These are phyloP conservation scores for Alternaria dauci DNA, from an alignment of 2,329 filamentous ascomycete species.

Conservation along the genomic window DNA sequence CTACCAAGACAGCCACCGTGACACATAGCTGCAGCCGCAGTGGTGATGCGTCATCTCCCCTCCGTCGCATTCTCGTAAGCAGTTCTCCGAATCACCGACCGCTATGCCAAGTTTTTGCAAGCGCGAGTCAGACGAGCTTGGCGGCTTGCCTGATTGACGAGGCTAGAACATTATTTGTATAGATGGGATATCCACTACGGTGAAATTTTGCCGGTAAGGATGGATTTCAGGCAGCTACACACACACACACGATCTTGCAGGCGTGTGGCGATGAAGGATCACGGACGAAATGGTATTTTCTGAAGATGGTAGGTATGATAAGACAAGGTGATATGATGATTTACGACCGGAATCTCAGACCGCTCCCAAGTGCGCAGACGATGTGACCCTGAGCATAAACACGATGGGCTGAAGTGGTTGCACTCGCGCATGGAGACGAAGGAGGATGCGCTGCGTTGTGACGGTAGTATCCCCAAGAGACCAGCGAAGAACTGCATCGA, in stretches of 20 bases:
- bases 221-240: neutral
- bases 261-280: neutral
- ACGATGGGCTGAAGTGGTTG: neutral
- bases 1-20: constrained; percentile 1
- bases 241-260: neutral
- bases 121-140: neutral
- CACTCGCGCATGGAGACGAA: neutral
- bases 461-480: neutral
- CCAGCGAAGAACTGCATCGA: neutral
- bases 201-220: neutral
- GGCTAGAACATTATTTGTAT: neutral
- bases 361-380: neutral
- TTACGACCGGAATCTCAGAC: neutral
- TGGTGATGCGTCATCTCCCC: neutral
- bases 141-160: neutral
- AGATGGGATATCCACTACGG: neutral
- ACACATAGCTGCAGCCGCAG: neutral
- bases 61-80: constrained; percentile 9
- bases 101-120: constrained; percentile 2
- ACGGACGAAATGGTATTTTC: neutral
- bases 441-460: neutral
- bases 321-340: neutral
- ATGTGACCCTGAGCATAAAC: neutral
- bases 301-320: no score
- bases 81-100: constrained; percentile 8